Conservation (phyloP, 2,329 filamentous ascomycete genomes). For the Juglanconis sp. region DNA sequence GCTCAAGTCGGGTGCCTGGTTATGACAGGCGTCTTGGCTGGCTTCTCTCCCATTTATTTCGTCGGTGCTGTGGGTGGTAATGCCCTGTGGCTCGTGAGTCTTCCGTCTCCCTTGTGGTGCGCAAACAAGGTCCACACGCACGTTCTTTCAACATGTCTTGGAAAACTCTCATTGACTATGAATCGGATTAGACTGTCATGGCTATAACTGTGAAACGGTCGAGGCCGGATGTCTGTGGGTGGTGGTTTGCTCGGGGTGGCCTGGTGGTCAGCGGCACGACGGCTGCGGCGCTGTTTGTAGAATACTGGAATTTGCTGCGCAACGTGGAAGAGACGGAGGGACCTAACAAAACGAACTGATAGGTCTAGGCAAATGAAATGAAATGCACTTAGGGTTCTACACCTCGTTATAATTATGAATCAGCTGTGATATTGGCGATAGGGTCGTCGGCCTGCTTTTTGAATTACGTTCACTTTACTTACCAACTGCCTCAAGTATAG, state of each 20-base stretch:
- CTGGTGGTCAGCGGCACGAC: conserved; percentile 23
- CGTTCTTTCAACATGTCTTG: too few species aligned
- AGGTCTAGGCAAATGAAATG: too few species aligned
- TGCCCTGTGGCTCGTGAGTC: conserved; percentile 16
- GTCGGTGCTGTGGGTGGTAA: conserved; percentile 19
- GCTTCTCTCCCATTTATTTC: conserved; percentile 20
- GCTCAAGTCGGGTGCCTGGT: conserved; percentile 20
- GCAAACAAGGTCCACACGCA: too few species aligned
- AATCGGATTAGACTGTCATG: conserved; percentile 10
- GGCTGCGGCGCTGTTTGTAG: conserved; percentile 18
- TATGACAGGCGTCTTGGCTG: conserved; percentile 16
- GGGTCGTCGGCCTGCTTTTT: too few species aligned
- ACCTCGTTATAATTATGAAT: too few species aligned
- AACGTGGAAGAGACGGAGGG: background rate
- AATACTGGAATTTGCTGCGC: conserved; percentile 9
- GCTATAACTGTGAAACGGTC: conserved; percentile 21
- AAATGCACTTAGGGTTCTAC: too few species aligned
- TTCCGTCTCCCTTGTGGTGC: background rate
- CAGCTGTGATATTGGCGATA: too few species aligned
- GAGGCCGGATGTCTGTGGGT: conserved; percentile 20
- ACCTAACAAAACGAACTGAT: background rate
- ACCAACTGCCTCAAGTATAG: too few species aligned
- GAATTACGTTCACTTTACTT: too few species aligned
- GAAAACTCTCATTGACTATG: background rate
- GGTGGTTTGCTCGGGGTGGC: conserved; percentile 24